Evolutionary conservation across 371 early-diverging fungal genomes (phyloP).

Genomic region (Nematocida sp.): DNA sequence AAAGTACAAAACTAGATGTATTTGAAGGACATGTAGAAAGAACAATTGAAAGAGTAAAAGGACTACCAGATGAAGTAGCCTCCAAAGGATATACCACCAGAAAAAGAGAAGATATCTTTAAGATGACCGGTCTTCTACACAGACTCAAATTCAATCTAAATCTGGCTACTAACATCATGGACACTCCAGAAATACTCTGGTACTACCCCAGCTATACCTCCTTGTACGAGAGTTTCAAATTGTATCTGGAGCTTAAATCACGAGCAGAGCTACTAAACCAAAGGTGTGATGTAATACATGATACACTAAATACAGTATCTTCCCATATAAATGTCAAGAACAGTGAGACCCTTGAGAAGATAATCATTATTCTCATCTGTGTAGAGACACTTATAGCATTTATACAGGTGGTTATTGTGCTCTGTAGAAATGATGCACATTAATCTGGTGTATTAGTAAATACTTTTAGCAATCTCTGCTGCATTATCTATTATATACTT

Average conservation of each 20-base stretch:
- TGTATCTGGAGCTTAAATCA: conserved; percentile 64
- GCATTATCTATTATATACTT: conserved; percentile 35
- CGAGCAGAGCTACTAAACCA: conserved; percentile 64
- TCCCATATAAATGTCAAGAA: conserved; percentile 63
- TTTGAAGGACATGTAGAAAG: conserved; percentile 64
- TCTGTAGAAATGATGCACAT: not conserved
- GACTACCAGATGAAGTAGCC: conserved; percentile 64
- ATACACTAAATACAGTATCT: conserved; percentile 60
- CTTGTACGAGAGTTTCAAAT: conserved; percentile 63
- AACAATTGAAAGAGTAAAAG: conserved; percentile 61
- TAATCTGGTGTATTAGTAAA: not conserved
- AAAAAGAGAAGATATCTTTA: conserved; percentile 61
- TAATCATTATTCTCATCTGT: conserved; percentile 58
- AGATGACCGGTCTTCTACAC: conserved; percentile 62
- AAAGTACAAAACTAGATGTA: conserved; percentile 65
- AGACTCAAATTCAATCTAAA: conserved; percentile 63
- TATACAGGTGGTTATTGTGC: not conserved
- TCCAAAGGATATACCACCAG: conserved; percentile 61
- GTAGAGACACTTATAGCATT: conserved; percentile 52
- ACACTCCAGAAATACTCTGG: conserved; percentile 65
- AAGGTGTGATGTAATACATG: conserved; percentile 63
- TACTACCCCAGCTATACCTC: conserved; percentile 62
- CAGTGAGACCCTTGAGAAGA: conserved; percentile 61
- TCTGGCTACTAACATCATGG: conserved; percentile 64
- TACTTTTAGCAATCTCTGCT: not conserved